Evolutionary conservation across 2,329 filamentous ascomycete genomes (phyloP).

Genomic region (Metarhizium brunneum): DNA sequence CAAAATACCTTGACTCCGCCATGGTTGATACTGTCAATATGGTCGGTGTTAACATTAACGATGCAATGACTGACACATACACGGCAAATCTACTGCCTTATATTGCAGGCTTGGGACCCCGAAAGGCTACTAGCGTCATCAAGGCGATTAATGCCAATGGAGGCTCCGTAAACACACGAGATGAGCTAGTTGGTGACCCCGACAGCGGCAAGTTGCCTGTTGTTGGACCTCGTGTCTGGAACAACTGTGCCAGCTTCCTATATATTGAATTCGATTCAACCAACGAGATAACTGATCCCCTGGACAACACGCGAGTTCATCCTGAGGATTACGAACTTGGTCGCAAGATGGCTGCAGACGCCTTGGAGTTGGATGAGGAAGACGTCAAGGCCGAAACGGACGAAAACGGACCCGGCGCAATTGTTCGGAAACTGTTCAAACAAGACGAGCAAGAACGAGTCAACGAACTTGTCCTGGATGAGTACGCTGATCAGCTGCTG

Average conservation of each 20-base stretch:
- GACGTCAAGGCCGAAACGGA: conserved; percentile 92
- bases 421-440: conserved; percentile 89
- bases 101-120: conserved; percentile 80
- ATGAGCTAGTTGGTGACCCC: conserved; percentile 81
- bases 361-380: conserved; percentile 91
- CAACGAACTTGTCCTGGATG: conserved; percentile 90
- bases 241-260: conserved; percentile 93
- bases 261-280: conserved; percentile 82
- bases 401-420: conserved; percentile 79
- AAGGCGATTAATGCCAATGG: conserved; percentile 87
- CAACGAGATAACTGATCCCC: conserved; percentile 74
- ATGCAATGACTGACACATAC: conserved; percentile 72
- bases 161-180: conserved; percentile 72
- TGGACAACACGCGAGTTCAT: conserved; percentile 95
- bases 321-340: conserved; percentile 97
- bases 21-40: conserved; percentile 99
- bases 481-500: conserved; percentile 93
- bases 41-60: conserved; percentile 90
- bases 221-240: conserved; percentile 85
- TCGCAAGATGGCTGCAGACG: conserved; percentile 96
- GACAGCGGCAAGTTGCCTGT: conserved; percentile 69
- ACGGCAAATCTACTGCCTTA: conserved; percentile 84
- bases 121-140: conserved; percentile 68
- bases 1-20: conserved; percentile 82
- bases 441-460: conserved; percentile 91